Evolutionary conservation across 345 rosid species (phyloP).

Genomic region (Brassica cretica): DNA sequence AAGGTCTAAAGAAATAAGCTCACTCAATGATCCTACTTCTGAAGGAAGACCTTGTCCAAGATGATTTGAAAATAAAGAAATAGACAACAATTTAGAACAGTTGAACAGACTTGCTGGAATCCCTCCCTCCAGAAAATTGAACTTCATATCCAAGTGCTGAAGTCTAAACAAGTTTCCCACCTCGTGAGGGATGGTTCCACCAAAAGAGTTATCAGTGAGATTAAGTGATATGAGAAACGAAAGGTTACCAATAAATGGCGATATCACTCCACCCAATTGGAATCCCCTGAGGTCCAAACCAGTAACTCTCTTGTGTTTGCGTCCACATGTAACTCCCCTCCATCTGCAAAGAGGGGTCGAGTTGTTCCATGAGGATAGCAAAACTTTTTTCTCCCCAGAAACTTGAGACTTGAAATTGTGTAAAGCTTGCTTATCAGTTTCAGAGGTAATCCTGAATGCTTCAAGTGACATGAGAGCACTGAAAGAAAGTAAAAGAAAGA

Average conservation of each 20-base stretch:
- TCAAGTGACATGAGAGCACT: too few relatives aligned
- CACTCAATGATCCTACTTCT: background rate
- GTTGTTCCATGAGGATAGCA: background rate
- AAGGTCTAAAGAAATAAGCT: background rate
- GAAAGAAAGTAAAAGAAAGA: too few relatives aligned
- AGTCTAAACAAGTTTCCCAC: background rate
- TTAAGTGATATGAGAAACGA: background rate
- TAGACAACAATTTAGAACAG: background rate
- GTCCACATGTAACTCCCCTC: background rate
- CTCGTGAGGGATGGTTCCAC: background rate
- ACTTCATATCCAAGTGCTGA: background rate
- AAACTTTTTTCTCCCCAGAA: background rate
- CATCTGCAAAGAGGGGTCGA: background rate
- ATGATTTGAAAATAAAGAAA: background rate
- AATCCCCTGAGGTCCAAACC: background rate
- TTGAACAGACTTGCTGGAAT: background rate
- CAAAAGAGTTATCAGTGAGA: background rate
- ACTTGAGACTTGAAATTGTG: background rate
- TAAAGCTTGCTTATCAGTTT: background rate
- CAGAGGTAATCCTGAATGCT: too few relatives aligned
- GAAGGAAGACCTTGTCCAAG: background rate
- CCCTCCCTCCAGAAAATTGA: background rate
- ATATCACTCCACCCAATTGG: background rate
- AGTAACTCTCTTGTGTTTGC: background rate
- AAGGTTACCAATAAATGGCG: background rate